Conservation (phyloP, 805 yeast genomes). For the Torulaspora franciscae region DNA sequence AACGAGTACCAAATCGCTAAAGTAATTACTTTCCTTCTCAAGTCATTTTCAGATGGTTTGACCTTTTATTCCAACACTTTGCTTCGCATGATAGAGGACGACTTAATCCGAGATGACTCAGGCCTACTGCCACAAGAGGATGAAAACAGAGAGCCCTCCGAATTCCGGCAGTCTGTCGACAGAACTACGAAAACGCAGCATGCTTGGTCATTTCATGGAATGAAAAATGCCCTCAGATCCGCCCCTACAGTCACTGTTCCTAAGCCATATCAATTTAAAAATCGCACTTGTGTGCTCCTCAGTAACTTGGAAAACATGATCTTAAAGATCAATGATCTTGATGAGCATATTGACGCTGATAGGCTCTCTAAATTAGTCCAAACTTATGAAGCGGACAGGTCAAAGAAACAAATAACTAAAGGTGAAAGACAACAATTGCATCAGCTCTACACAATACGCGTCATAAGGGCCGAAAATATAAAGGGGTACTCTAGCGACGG, state of each 20-base stretch:
- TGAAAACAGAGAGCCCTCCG: slow-evolving; percentile 18
- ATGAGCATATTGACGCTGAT: slow-evolving; percentile 56
- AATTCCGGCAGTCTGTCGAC: slow-evolving; percentile 34
- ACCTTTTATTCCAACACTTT: slow-evolving; percentile 44
- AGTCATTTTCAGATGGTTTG: slow-evolving; percentile 58
- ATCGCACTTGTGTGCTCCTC: slow-evolving; percentile 67
- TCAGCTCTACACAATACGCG: slow-evolving; percentile 58
- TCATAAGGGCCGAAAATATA: slow-evolving; percentile 60
- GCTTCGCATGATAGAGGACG: slow-evolving; percentile 39
- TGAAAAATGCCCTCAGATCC: slow-evolving; percentile 46
- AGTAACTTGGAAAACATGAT: slow-evolving; percentile 58
- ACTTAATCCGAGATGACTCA: slow-evolving; percentile 29
- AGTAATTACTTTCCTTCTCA: slow-evolving; percentile 55
- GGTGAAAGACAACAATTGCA: slow-evolving; percentile 28
- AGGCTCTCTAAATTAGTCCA: slow-evolving; percentile 42
- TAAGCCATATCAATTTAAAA: slow-evolving; percentile 54
- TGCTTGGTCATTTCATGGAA: slow-evolving; percentile 47
- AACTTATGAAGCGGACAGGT: slow-evolving; percentile 34
- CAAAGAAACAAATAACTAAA: slow-evolving; percentile 16
- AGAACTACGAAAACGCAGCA: slow-evolving; percentile 25
- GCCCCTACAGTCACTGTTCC: slow-evolving; percentile 38
- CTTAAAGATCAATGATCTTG: slow-evolving; percentile 47
- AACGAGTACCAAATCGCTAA: slow-evolving; percentile 58
- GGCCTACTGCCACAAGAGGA: slow-evolving; percentile 14
- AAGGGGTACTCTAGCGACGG: slow-evolving; percentile 45